Evolutionary conservation across 768 basidiomycete species (phyloP).

Genomic region (Tephrocybe sp.): DNA sequence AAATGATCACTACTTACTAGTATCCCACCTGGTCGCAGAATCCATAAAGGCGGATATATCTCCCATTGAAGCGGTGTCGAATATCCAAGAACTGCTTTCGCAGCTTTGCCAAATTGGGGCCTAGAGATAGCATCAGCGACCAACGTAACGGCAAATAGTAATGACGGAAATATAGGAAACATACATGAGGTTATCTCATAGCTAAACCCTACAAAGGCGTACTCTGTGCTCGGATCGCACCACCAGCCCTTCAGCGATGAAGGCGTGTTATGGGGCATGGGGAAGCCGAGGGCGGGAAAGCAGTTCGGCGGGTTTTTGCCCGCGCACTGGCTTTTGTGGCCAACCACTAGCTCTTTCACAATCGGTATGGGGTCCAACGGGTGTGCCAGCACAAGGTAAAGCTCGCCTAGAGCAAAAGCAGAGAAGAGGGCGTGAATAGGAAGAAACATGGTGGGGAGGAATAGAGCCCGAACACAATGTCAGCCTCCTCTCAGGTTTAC

Average conservation of each 20-base stretch:
- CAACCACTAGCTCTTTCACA: not conserved
- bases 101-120: slow-evolving; percentile 53
- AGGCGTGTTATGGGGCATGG: slow-evolving; percentile 52
- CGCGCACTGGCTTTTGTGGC: not conserved
- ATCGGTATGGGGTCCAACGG: slow-evolving; percentile 13
- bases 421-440: not conserved
- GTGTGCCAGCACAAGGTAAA: slow-evolving; percentile 2
- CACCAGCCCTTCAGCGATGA: slow-evolving; percentile 51
- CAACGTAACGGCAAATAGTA: not conserved
- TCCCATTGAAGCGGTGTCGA: slow-evolving; percentile 51
- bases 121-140: slow-evolving; percentile 27
- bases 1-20: slow-evolving; percentile 32
- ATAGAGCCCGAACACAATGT: not conserved
- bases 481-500: not conserved
- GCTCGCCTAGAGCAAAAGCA: not conserved
- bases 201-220: slow-evolving; percentile 75
- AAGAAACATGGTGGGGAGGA: slow-evolving; percentile 5
- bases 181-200: slow-evolving; percentile 68
- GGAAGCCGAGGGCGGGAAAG: slow-evolving; percentile 20
- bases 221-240: slow-evolving; percentile 63
- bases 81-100: slow-evolving; percentile 59
- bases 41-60: slow-evolving; percentile 64
- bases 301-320: slow-evolving; percentile 15
- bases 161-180: slow-evolving; percentile 3
- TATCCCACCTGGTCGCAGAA: slow-evolving; percentile 42